Evolutionary conservation across 169 alveolate genomes (phyloP).

Genomic region (Theileria parva): DNA sequence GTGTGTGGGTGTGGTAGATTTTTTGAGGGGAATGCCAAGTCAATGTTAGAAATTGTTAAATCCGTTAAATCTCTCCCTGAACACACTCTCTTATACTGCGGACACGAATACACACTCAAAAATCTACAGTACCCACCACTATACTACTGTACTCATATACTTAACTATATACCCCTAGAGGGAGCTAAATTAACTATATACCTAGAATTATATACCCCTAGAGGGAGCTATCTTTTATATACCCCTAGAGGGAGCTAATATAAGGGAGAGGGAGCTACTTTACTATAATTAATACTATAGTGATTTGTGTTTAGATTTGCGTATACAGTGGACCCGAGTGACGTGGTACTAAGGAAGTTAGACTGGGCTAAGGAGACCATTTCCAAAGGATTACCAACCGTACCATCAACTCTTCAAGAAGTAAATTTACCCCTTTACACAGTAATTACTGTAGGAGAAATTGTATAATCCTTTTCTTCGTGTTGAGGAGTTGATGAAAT

Average conservation of each 20-base stretch:
- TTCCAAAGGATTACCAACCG: conserved; percentile 58
- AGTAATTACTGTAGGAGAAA: conserved; percentile 23
- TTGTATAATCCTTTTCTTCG: conserved; percentile 66
- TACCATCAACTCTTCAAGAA: conserved; percentile 66
- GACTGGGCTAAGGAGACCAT: conserved; percentile 47
- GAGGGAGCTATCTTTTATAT: background rate
- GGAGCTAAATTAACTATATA: background rate
- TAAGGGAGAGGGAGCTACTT: too few species aligned
- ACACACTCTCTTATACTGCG: conserved; percentile 90
- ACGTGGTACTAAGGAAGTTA: conserved; percentile 26
- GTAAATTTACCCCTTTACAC: conserved; percentile 2
- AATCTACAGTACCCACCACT: conserved; percentile 68
- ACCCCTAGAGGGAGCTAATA: background rate
- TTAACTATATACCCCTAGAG: too few species aligned
- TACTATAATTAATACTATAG: background rate
- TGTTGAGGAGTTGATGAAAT: conserved; percentile 17
- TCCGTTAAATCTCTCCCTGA: conserved; percentile 71
- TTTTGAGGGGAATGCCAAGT: conserved; percentile 90
- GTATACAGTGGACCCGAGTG: conserved; percentile 37
- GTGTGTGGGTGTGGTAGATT: conserved; percentile 94
- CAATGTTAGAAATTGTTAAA: conserved; percentile 78
- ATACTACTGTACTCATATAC: background rate
- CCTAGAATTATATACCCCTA: background rate
- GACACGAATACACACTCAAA: conserved; percentile 91
- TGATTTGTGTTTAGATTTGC: conserved; percentile 25